Evolutionary conservation across 257 asterid genomes (phyloP), one percentile per base, ranked within the genome.

Genomic region (Scutellaria baicalensis): DNA sequence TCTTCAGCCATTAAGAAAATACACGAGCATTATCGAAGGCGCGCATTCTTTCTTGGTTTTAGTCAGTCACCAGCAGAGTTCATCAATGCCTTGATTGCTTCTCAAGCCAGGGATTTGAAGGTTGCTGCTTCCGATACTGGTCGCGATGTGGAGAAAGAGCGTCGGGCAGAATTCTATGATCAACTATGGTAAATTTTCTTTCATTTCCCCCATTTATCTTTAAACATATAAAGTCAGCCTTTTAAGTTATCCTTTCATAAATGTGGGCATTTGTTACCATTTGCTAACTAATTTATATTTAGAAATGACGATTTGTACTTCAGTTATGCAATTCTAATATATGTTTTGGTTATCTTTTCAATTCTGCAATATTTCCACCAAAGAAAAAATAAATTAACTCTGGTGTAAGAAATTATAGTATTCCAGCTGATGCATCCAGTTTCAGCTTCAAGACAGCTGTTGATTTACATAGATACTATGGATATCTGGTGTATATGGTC

Each of bases 41-140:
- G 78, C 27, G 89, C 96, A 33, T 93, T 93, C 84, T 93, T 90
- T 75, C 84, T 90, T 38, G 97, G 96, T 63, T 93, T 90, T 75
- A 88, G 98, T 78, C 96, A 86, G 78, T 93, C 98, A 8, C 97
- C 98, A 20, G 85, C 87, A 1, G 98, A 92, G 84, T 92, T 92
- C 76, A 78, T 90, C 38, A 90, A 90, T 78, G 78, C 89, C 12
- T 66, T 92, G 55, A 79, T 90, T 68, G 83, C 96, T 73, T 92
- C 98, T 70, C 98, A 92, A 80, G 86, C 88, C 64, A 81, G 85
- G 78, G 98, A 92, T 77, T 80, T 88, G 79, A 92, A 90, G 86
- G 80, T 86, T 85, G 79, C 85, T 68, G 78, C 89, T 70, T 83
- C 81, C 35, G 97, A 92, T 78, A 70, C 89, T 11, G 73, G 73